Conservation (phyloP, 192 early-diverging fungal genomes). For the Thoreauomyces humboldtii region DNA sequence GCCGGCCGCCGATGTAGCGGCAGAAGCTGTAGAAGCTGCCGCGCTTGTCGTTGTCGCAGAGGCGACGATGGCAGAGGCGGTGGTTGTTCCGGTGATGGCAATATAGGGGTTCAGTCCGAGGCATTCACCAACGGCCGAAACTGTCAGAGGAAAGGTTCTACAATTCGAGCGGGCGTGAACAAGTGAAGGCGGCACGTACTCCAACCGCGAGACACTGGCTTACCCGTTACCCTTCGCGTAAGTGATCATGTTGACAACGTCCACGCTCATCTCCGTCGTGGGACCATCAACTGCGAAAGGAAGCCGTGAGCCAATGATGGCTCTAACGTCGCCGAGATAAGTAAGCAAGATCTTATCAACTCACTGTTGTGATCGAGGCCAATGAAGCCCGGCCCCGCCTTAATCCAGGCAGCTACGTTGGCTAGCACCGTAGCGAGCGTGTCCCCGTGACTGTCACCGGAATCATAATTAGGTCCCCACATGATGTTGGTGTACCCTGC, state of each 20-base stretch:
- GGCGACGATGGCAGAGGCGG: too few relatives aligned
- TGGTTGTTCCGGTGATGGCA: too few relatives aligned
- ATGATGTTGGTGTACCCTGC: conserved; percentile 17
- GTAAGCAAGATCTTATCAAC: too few relatives aligned
- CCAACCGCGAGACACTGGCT: too few relatives aligned
- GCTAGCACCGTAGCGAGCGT: neutral
- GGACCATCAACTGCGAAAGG: too few relatives aligned
- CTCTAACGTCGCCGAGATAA: too few relatives aligned
- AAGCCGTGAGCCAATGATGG: too few relatives aligned
- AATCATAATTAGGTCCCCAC: neutral
- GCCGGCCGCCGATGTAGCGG: too few relatives aligned
- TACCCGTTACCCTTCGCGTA: too few relatives aligned
- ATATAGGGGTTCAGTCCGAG: neutral
- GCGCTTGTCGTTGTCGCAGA: too few relatives aligned
- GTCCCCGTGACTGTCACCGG: neutral
- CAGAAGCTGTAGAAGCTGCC: too few relatives aligned
- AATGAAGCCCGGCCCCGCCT: conserved; percentile 17
- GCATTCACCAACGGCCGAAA: conserved; percentile 8
- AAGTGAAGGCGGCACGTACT: too few relatives aligned
- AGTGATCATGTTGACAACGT: conserved; percentile 2
- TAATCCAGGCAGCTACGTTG: neutral
- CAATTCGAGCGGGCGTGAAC: neutral
- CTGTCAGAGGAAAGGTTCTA: conserved; percentile 6
- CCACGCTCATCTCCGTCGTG: neutral
- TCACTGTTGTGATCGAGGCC: conserved; percentile 17